Evolutionary conservation across 345 rosid species (phyloP).

Genomic region (Eucalyptus sp.): DNA sequence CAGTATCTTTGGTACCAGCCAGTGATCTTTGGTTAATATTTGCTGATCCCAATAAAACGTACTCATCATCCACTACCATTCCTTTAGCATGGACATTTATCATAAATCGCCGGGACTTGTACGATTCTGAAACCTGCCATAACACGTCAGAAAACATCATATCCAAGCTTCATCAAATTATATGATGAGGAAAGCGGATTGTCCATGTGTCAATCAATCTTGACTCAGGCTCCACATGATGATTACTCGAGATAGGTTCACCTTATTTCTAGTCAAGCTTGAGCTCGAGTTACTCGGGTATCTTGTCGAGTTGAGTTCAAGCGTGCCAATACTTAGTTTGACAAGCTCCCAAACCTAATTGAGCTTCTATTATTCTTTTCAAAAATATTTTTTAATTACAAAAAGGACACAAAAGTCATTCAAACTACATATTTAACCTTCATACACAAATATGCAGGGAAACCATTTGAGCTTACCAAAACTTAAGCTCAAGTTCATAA

Average conservation of each 20-base stretch:
- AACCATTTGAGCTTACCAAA: not conserved
- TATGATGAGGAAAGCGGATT: not conserved
- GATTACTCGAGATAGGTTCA: not conserved
- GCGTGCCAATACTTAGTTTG: not conserved
- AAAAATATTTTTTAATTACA: not conserved
- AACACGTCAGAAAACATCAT: not conserved
- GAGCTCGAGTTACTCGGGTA: not conserved
- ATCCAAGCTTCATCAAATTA: not conserved
- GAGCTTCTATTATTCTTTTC: not conserved
- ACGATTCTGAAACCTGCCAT: slow-evolving; percentile 43
- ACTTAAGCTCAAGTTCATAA: not conserved
- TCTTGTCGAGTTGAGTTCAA: not conserved
- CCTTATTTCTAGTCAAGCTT: not conserved
- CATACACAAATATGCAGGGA: not conserved
- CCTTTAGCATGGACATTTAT: slow-evolving; percentile 93
- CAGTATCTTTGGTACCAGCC: slow-evolving; percentile 95
- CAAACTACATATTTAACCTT: not conserved
- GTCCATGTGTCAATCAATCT: not conserved
- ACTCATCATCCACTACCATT: slow-evolving; percentile 90
- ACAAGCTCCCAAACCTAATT: not conserved
- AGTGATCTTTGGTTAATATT: slow-evolving; percentile 95
- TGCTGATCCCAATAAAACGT: slow-evolving; percentile 86
- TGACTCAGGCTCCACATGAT: not conserved
- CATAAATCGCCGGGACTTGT: slow-evolving; percentile 52
- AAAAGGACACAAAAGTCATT: not conserved